Base-by-base conservation (phyloP, 306 rosid genomes). In the Cercis canadensis region DNA sequence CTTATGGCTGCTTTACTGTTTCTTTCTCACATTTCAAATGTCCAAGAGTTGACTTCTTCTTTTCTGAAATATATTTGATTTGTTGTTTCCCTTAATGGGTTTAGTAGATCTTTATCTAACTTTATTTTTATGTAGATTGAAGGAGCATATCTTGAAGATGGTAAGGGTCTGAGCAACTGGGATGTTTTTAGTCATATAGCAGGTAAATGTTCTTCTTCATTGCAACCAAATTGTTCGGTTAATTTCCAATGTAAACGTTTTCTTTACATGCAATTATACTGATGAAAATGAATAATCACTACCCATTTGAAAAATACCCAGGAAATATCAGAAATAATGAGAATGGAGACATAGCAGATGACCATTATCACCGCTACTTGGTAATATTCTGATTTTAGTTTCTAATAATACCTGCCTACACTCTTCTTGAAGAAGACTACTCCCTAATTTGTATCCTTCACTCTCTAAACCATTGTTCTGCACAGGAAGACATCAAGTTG, bases 281-380 rank as follows among this genome's bases (percentile, higher is more conserved):
- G 41, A 50, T 43, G 47, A 1, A 34, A 19, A 70, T 57, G 58
- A 50, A 17, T 49, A 51, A 16, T 70, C 46, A 43, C 47, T n/a
- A 17, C 5, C 8, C 29, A 29, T 32, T 60, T 54, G 8, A 41
- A 49, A 1, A 33, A 15, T 76, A 57, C 72, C 59, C 87, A 85
- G 92, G 92, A 31, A 90, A 78, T 6, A 60, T 83, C 1, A 44
- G 1, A 1, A 72, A 80, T 63, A 63, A 74, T 29, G 90, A 85
- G 36, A 85, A 69, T 65, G 96, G 90, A n/a, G 92, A 90, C 55
- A 54, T 81, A 63, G 89, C 92, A 31, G 81, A 77, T 57, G 90
- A 90, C 60, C 86, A 90, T 63, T 90, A 90, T 82, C 90, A 87
- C 77, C 90, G 81, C 8, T 90, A 70, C 74, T 43, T 70, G 86